These are phyloP conservation scores for Coniochaeta sp. DNA, from an alignment of 2,329 filamentous ascomycete genomes.

Conservation along the genomic window DNA sequence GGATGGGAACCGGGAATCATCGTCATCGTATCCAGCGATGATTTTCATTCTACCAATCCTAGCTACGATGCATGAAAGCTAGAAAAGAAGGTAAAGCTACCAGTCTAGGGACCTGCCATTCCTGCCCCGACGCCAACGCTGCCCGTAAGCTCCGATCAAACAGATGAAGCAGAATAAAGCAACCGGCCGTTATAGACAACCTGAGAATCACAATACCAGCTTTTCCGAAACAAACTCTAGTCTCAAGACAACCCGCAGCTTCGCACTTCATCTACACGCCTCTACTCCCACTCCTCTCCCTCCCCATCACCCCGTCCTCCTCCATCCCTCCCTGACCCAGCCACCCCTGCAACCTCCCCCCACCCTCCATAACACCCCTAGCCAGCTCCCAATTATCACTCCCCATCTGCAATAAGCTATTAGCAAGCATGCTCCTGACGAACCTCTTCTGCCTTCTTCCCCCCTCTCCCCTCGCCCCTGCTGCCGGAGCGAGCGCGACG, in stretches of 20 bases:
- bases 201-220: too few species aligned
- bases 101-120: not conserved
- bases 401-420: slow-evolving; percentile 35
- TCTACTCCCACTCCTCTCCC: not conserved
- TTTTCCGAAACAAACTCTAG: too few species aligned
- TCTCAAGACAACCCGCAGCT: too few species aligned
- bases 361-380: slow-evolving; percentile 26
- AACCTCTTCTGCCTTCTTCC: slow-evolving; percentile 34
- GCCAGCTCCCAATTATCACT: slow-evolving; percentile 43
- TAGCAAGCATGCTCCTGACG: slow-evolving; percentile 36
- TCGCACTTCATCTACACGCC: not conserved
- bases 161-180: too few species aligned
- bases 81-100: too few species aligned
- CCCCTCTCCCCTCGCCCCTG: slow-evolving; percentile 27
- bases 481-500: slow-evolving; percentile 32
- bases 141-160: not conserved
- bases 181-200: too few species aligned
- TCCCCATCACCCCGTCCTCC: not conserved
- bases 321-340: slow-evolving; percentile 18
- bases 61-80: too few species aligned
- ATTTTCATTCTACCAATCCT: too few species aligned
- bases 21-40: too few species aligned
- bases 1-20: too few species aligned
- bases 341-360: slow-evolving; percentile 35
- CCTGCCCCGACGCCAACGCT: not conserved